Evolutionary conservation across 2,329 filamentous ascomycete species (phyloP), one percentile per base, ranked within the genome.

Genomic region (Blastomyces gilchristii): DNA sequence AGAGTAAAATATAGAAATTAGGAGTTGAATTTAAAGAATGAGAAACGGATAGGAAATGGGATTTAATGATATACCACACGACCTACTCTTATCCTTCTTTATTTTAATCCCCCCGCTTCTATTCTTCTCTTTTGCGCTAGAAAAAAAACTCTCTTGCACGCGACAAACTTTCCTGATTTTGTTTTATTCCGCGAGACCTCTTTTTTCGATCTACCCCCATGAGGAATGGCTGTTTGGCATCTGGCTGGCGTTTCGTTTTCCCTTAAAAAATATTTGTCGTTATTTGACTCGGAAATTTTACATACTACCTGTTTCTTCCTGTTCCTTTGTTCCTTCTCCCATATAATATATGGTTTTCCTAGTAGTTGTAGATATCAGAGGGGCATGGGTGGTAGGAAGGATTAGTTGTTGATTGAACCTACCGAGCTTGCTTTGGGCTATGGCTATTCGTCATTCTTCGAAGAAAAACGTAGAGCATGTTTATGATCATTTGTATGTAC

Each of bases 21-120:
- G 63, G 63, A 66, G 22, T n/a, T 37, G n/a, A 28, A 58, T 41
- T 41, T 53, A 49, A 49, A 8, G 22, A 49, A 59, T 18, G 31
- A 39, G 28, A 63, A 49, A 37, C 41, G 39, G 14, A 63, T 52
- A 39, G 14, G n/a, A 69, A 68, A 68, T 66, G 63, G 64, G 65
- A 66, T 66, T 43, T 45, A 56, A 56, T 56, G 28, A 43, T 31
- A 56, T 28, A 43, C n/a, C 50, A 43, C 25, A 22, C 34, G 57
- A 22, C 41, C 61, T 49, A 49, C 54, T 54, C 52, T 57, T 64
- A 39, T 50, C 43, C 58, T 62, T 16, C 5, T 57, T 43, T 39
- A 58, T 63, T 62, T 58, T 49, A 41, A 43, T 50, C 53, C 59
- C 63, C 31, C 31, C 7, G 3, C 18, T n/a, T 18, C 18, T 62